These are phyloP conservation scores for Peronospora farinosa DNA, from an alignment of 352 stramenopile genomes.

Conservation along the genomic window DNA sequence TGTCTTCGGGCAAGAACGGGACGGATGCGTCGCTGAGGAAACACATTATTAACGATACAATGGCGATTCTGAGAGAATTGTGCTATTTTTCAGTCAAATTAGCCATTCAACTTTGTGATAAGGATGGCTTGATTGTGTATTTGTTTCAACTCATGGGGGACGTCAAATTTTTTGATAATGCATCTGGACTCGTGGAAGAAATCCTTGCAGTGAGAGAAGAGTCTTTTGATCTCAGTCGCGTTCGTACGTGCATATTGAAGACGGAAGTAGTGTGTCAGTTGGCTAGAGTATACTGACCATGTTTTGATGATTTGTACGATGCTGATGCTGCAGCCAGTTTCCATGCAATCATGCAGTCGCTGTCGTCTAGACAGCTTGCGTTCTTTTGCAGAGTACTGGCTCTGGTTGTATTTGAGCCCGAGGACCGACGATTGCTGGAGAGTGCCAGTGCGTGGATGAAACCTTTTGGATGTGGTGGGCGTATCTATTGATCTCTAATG, in stretches of 20 bases:
- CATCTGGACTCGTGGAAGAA: constrained; percentile 88
- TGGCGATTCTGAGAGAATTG: constrained; percentile 74
- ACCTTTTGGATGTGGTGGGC: neutral
- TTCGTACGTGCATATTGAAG: constrained; percentile 40
- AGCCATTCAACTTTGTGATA: constrained; percentile 62
- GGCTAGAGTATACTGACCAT: neutral
- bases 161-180: constrained; percentile 87
- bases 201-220: constrained; percentile 85
- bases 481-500: constrained; percentile 6
- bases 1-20: constrained; percentile 34
- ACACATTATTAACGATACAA: constrained; percentile 64
- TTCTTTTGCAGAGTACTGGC: constrained; percentile 95
- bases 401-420: constrained; percentile 92
- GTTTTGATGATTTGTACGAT: neutral
- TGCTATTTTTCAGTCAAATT: constrained; percentile 75
- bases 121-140: constrained; percentile 87
- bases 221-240: constrained; percentile 68
- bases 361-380: constrained; percentile 89
- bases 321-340: constrained; percentile 67
- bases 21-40: constrained; percentile 44
- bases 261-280: neutral
- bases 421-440: constrained; percentile 90
- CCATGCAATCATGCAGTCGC: constrained; percentile 81
- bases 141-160: constrained; percentile 91
- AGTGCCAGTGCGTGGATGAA: constrained; percentile 58